Base-by-base conservation (phyloP, 306 rosid species). In the Trichosanthes truncata region DNA sequence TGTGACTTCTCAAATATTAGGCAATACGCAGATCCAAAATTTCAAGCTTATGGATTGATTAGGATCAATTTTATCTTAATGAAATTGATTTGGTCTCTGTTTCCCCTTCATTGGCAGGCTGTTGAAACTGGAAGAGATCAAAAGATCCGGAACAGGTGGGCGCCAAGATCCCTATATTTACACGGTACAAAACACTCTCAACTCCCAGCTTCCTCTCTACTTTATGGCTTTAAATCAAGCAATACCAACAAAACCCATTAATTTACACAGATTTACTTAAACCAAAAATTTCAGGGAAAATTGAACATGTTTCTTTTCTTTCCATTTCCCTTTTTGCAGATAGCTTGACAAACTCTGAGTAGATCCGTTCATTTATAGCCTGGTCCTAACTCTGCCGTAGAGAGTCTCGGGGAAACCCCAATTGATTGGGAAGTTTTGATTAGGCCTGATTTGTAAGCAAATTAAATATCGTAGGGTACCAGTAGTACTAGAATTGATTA, bases 101-200 rank as follows among this genome's bases (percentile, higher is more conserved):
- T 74, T 74, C 1, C 4, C 60, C 78, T 29, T 29, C 40, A 18
- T 74, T 65, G 78, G 83, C 85, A 86, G 93, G 88, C 79, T 90
- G 81, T 55, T 90, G 68, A 88, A 62, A 86, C 69, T 78, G 83
- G 86, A 86, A 46, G 89, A 85, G 8, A 91, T 90, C 80, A 86
- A 84, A 81, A 86, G 93, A 88, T 72, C 90, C 29, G 93, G 93
- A 40, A 86, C 90, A 1, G 93, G 93, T 3, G 93, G 93, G 77
- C 91, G 93, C 60, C 90, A 84, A 0, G 91, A 88, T 80, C 93
- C 93, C 69, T 90, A 80, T 63, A 80, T 86, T 84, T 90, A 90
- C 87, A 77, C 52, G 89, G 93, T 90, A 82, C 25, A 29, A 26
- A 36, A 74, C 29, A 17, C 45, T 8, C 61, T 74, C 57, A 46